Evolutionary conservation across 1,139 yeast genomes (phyloP).

Genomic region (Meyerozyma smithsonii): DNA sequence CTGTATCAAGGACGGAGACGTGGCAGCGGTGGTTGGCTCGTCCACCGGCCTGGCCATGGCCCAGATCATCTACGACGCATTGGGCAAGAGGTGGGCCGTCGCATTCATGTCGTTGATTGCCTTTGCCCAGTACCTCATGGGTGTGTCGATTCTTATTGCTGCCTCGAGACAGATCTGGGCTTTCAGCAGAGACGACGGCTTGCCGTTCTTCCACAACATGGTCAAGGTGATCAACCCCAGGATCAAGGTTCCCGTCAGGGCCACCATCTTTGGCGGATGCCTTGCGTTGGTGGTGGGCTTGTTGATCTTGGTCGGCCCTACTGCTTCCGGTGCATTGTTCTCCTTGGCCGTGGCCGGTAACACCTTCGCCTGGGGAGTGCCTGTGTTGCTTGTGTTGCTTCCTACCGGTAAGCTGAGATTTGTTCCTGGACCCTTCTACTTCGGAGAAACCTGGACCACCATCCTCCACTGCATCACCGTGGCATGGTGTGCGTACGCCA

Average conservation of each 20-base stretch:
- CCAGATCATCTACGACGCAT: slow-evolving; percentile 20
- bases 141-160: slow-evolving; percentile 21
- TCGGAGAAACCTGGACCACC: slow-evolving; percentile 23
- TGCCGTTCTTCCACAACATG: slow-evolving; percentile 37
- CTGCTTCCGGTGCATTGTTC: slow-evolving; percentile 43
- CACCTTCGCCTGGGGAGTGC: slow-evolving; percentile 29
- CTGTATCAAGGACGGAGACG: slow-evolving; percentile 19
- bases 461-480: slow-evolving; percentile 14
- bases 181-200: slow-evolving; percentile 11
- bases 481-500: slow-evolving; percentile 26
- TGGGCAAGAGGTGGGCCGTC: slow-evolving; percentile 22
- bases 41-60: slow-evolving; percentile 21
- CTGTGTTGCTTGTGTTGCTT: slow-evolving; percentile 35
- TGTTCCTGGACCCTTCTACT: slow-evolving; percentile 28
- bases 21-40: slow-evolving; percentile 14
- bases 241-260: slow-evolving; percentile 27
- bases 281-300: slow-evolving; percentile 25
- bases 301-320: slow-evolving; percentile 30
- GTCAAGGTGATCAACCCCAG: slow-evolving; percentile 23
- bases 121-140: slow-evolving; percentile 22
- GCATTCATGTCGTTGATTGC: slow-evolving; percentile 21
- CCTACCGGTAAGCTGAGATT: slow-evolving; percentile 21
- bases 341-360: slow-evolving; percentile 47
- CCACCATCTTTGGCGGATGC: slow-evolving; percentile 26
- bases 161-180: slow-evolving; percentile 15